Base-by-base conservation (phyloP, 805 yeast species). In the Schwanniomyces polymorphus region DNA sequence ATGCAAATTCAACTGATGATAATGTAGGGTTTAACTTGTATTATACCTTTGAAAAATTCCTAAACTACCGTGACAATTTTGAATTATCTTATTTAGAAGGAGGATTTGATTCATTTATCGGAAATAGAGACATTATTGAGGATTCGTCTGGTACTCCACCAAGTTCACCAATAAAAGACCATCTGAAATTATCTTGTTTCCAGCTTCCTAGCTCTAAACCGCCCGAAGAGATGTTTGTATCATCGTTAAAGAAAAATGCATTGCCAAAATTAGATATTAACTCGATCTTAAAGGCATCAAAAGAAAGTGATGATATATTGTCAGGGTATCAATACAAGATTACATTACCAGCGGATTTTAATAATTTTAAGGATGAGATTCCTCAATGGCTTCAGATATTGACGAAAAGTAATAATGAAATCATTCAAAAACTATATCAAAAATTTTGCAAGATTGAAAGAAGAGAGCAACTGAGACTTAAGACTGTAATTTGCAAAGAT, bases 201-300 rank as follows among this genome's bases (percentile, higher is more conserved):
- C 63, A 70, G 9, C 56, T 75, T 25, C 80, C 80, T 4, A 61
- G 74, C 5, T 65, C 71, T 3, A 64, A 73, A 3, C 68, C 72
- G 27, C 59, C 67, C 18, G 61, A 63, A 40, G 65, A 61, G 41
- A 68, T 65, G 51, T 65, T 72, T 43, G 57, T 72, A 16, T 60
- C 66, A 38, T 61, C 71, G 0, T 64, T 73, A 46, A 70, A 69
- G 45, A 69, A 63, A 38, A 68, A 62, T 42, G 57, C 58, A 4
- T 49, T 62, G 10, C 68, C 68, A 3, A 56, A 54, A 26, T 46
- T 63, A 26, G 67, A 63, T 42, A 54, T 60, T 5, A 39, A 26
- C 12, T 27, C 38, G 18, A 29, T 26, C 14, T 6, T 38, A 26
- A 21, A 37, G 17, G 12, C 39, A 7, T 40, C 35, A 16, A 27